Evolutionary conservation across 1,139 yeast genomes (phyloP).

Genomic region (Yamadazyma triangularis): DNA sequence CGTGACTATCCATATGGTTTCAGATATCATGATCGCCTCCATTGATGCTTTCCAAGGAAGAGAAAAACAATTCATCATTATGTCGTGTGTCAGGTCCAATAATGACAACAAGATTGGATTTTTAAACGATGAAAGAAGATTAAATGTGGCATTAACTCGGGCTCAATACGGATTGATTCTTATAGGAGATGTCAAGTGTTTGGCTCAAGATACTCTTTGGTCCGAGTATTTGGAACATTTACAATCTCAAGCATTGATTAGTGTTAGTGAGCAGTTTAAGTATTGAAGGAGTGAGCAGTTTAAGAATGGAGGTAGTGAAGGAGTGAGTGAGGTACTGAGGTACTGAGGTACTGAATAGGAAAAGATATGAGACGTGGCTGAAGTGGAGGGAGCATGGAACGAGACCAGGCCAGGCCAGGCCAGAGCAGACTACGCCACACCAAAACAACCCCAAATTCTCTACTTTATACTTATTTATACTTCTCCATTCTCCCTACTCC

Average conservation of each 20-base stretch:
- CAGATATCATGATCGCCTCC: conserved; percentile 65
- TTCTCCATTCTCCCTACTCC: too few relatives aligned
- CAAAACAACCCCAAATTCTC: too few relatives aligned
- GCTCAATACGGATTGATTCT: conserved; percentile 54
- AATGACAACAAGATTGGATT: conserved; percentile 50
- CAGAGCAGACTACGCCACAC: too few relatives aligned
- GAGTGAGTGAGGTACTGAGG: too few relatives aligned
- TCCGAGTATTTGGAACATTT: conserved; percentile 42
- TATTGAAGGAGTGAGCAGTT: too few relatives aligned
- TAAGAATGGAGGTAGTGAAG: too few relatives aligned
- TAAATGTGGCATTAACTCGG: conserved; percentile 62
- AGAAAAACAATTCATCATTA: conserved; percentile 54
- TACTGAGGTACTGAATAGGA: too few relatives aligned
- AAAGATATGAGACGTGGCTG: too few relatives aligned
- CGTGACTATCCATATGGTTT: conserved; percentile 55
- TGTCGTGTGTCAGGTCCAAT: conserved; percentile 61
- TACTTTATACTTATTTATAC: too few relatives aligned
- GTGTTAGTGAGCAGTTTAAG: too few relatives aligned
- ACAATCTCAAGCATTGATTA: conserved; percentile 16
- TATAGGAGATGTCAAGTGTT: conserved; percentile 52
- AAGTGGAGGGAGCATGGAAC: too few relatives aligned
- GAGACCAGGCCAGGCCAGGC: too few relatives aligned
- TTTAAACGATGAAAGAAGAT: conserved; percentile 51
- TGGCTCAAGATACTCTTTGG: conserved; percentile 54
- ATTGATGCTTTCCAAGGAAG: conserved; percentile 68